Percentiles rank a stretch among this genome's conserved stretches.
These are phyloP conservation scores for Fusarium algeriense DNA, from an alignment of 2,329 filamentous ascomycete genomes.

Conservation along the genomic window DNA sequence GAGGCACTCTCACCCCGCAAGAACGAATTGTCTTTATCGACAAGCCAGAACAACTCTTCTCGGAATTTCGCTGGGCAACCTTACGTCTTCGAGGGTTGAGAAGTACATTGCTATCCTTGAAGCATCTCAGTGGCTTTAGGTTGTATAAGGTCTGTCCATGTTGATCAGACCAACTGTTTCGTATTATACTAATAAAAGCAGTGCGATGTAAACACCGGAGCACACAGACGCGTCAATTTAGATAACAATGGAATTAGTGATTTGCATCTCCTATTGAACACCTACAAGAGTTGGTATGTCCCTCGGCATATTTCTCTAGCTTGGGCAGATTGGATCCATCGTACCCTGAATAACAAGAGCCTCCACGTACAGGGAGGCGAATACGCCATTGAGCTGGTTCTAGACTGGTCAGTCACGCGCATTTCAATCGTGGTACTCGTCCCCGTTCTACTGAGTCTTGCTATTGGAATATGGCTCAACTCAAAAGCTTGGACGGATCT, in stretches of 20 bases:
- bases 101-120: not conserved
- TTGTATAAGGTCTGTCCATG: not conserved
- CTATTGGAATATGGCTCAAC: not conserved
- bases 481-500: not conserved
- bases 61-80: not conserved
- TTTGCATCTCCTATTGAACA: rapidly evolving
- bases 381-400: not conserved
- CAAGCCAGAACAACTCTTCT: not conserved
- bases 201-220: not conserved
- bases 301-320: rapidly evolving
- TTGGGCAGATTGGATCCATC: not conserved
- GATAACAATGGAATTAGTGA: not conserved
- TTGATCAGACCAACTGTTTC: rapidly evolving
- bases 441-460: not conserved
- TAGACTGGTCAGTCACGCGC: not conserved
- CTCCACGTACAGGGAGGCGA: not conserved
- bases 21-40: not conserved
- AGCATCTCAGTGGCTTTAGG: not conserved
- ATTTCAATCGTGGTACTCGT: not conserved
- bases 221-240: rapidly evolving
- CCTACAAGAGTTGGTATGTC: not conserved
- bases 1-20: not conserved
- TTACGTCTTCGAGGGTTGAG: not conserved
- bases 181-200: not conserved
- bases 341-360: not conserved